A percentile compares a stretch with the other conserved stretches of the same genome.
Conservation (phyloP, 2,329 filamentous ascomycete species). For the Fusarium concolor region DNA sequence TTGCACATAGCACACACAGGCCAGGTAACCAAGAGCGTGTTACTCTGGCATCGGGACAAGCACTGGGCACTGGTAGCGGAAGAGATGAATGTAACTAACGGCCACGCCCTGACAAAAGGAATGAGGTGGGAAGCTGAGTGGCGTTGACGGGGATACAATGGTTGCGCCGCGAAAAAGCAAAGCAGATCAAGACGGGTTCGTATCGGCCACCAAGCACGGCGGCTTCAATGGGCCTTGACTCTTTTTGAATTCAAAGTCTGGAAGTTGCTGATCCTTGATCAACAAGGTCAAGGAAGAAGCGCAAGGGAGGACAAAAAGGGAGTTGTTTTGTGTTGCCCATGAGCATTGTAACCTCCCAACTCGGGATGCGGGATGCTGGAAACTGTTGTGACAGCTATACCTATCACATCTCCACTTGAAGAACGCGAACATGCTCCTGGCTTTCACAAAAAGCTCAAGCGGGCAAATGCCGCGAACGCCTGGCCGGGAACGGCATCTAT, state of each 20-base stretch:
- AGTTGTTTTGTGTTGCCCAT: constrained; percentile 13
- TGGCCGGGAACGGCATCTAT: constrained; percentile 13
- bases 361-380: constrained; percentile 23
- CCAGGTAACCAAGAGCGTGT: constrained; percentile 33
- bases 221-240: constrained; percentile 33
- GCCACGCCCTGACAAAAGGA: constrained; percentile 40
- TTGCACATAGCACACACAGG: constrained; percentile 42
- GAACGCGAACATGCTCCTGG: constrained; percentile 3
- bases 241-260: constrained; percentile 37
- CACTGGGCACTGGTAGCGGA: not conserved
- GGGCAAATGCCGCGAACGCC: constrained; percentile 33
- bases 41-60: constrained; percentile 13
- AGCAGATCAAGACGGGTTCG: constrained; percentile 20
- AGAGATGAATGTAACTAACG: constrained; percentile 39
- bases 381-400: constrained; percentile 22
- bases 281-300: constrained; percentile 19
- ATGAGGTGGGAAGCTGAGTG: constrained; percentile 43
- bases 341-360: constrained; percentile 22
- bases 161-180: constrained; percentile 46
- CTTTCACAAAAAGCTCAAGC: constrained; percentile 32
- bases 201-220: constrained; percentile 35
- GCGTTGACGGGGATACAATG: constrained; percentile 41
- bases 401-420: constrained; percentile 19
- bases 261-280: constrained; percentile 31
- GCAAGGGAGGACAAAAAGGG: constrained; percentile 33